Base-by-base conservation (phyloP, 768 basidiomycete genomes). In the Boletus subcaerulescens region DNA sequence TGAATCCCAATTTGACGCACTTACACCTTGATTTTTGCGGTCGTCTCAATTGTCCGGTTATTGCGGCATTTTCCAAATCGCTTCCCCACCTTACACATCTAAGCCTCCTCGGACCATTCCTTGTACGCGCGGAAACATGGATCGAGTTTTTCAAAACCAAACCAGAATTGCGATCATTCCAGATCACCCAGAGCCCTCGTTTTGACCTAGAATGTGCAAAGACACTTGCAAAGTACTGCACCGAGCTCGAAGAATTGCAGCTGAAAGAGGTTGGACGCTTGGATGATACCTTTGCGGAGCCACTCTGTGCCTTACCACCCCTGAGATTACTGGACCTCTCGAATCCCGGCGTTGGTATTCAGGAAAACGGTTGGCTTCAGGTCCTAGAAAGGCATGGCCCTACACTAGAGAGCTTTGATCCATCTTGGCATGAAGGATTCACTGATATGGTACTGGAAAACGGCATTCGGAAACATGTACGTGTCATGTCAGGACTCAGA, bases 21-120 rank as follows among this genome's bases (percentile, higher is more conserved):
- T 80, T 99, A 11, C 82, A 87, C 0, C 84, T 99, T 17, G 88
- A 93, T 62, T 85, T 84, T 60, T 98, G 95, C 59, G 96, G 96
- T 5, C 84, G 86, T 33, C 79, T 98, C 55, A 80, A 88, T 50
- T 82, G 86, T 59, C 57, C 73, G 0, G 81, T 85, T 39, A 71
- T 91, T 45, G 64, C 71, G 15, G 69, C 80, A 24, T 90, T 91
- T 79, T 77, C 77, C 40, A 76, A 71, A 5, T 78, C 80, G 0
- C 77, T 99, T 31, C 85, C 83, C 2, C 68, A 81, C 14, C 81
- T 99, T 39, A 79, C 73, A 5, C 81, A 82, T 33, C 63, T 99
- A 14, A 86, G 88, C 67, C 87, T 99, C 15, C 82, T 91, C 13
- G 96, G 90, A 0, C 93, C 93, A 3, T 94, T 92, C 72, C 84